Percentiles rank a stretch among this genome's conserved stretches.
Conservation (phyloP, 2,329 filamentous ascomycete genomes). For the Fusarium anthophilum region DNA sequence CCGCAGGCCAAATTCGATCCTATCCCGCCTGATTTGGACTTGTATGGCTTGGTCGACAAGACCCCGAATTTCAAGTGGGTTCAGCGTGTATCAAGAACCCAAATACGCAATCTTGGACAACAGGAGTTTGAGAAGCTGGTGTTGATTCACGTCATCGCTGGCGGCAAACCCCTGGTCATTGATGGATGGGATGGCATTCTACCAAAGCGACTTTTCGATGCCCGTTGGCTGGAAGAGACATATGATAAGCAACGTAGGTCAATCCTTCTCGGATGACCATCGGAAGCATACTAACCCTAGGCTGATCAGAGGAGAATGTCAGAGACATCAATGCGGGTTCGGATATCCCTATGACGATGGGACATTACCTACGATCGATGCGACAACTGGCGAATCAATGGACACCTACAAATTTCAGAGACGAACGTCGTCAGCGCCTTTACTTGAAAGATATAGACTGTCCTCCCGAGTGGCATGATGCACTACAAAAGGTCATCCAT, state of each 20-base stretch:
- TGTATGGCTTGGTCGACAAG: constrained; percentile 77
- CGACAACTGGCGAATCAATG: constrained; percentile 85
- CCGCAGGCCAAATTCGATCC: constrained; percentile 92
- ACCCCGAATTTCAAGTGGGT: constrained; percentile 90
- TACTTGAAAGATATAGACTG: constrained; percentile 99
- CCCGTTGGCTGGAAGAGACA: constrained; percentile 80
- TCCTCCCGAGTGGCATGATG: constrained; percentile 84
- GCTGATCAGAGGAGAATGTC: constrained; percentile 76
- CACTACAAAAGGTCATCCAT: constrained; percentile 80
- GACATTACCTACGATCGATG: constrained; percentile 92
- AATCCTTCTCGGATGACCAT: background rate
- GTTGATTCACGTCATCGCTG: constrained; percentile 81
- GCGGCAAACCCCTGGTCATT: constrained; percentile 88
- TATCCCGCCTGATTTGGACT: constrained; percentile 84
- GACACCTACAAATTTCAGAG: constrained; percentile 77
- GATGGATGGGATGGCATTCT: constrained; percentile 85
- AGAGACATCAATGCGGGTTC: constrained; percentile 78
- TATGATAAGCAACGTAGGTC: constrained; percentile 79
- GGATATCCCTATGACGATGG: constrained; percentile 85
- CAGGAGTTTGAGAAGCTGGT: constrained; percentile 88
- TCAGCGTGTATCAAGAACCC: constrained; percentile 78
- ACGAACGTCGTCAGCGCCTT: constrained; percentile 82
- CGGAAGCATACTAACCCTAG: constrained; percentile 28
- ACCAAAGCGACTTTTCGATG: constrained; percentile 80
- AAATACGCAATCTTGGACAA: constrained; percentile 79